Percentiles rank a stretch among this genome's conserved stretches.
Evolutionary conservation across 257 asterid species (phyloP).

Genomic region (Scutellaria minor): DNA sequence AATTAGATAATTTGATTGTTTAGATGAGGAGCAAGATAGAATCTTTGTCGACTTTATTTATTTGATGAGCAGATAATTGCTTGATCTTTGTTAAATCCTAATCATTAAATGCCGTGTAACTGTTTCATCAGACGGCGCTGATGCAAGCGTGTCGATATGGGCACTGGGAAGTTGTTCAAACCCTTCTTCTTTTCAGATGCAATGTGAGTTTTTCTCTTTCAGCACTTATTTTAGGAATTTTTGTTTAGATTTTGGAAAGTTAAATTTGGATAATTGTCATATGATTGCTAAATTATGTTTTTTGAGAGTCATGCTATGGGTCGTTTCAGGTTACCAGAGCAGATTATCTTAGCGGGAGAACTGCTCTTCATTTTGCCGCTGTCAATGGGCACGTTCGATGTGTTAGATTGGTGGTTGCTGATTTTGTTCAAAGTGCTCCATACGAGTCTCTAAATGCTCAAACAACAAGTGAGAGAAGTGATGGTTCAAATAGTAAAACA

Average conservation of each 20-base stretch:
- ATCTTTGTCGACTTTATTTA: not conserved
- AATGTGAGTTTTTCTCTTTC: slow-evolving; percentile 56
- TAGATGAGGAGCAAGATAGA: too few relatives aligned
- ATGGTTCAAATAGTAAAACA: slow-evolving; percentile 53
- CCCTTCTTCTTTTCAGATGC: slow-evolving; percentile 94
- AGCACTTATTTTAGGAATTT: not conserved
- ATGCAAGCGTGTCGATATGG: slow-evolving; percentile 97
- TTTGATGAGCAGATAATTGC: slow-evolving; percentile 9
- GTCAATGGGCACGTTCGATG: slow-evolving; percentile 91
- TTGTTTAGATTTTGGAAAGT: not conserved
- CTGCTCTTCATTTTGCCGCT: slow-evolving; percentile 97
- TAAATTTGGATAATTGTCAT: not conserved
- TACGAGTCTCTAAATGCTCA: slow-evolving; percentile 54
- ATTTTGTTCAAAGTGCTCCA: slow-evolving; percentile 78
- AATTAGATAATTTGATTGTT: too few relatives aligned
- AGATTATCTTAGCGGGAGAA: slow-evolving; percentile 94
- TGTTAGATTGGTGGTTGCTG: slow-evolving; percentile 86
- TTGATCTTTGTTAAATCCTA: slow-evolving; percentile 30
- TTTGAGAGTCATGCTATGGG: not conserved
- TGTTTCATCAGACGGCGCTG: slow-evolving; percentile 76
- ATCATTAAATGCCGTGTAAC: slow-evolving; percentile 23
- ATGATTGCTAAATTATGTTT: slow-evolving; percentile 16
- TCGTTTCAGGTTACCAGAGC: slow-evolving; percentile 77
- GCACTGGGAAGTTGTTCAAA: slow-evolving; percentile 98
- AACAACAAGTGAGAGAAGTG: slow-evolving; percentile 47